Percentiles rank a stretch among this genome's conserved stretches.
Conservation (phyloP, 441 rosid genomes). For the Raphanus hybrid region DNA sequence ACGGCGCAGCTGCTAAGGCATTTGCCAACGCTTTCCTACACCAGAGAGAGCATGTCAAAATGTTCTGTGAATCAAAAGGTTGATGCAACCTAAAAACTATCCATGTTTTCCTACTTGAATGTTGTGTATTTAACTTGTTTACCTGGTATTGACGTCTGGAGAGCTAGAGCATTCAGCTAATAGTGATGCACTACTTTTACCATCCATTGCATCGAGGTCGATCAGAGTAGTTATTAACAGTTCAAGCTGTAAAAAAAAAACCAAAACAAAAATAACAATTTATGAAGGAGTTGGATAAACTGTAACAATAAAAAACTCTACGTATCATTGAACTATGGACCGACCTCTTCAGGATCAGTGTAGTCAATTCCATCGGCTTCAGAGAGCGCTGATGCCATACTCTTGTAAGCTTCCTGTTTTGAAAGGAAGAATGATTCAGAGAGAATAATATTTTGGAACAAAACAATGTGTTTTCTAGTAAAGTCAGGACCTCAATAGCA, state of each 20-base stretch:
- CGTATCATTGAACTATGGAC: background rate
- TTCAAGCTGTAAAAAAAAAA: conserved; percentile 71
- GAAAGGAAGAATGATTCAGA: conserved; percentile 26
- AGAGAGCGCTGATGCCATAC: conserved; percentile 95
- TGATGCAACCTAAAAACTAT: background rate
- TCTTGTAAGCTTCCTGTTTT: conserved; percentile 83
- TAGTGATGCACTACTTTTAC: conserved; percentile 85
- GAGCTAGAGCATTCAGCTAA: conserved; percentile 96
- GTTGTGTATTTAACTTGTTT: background rate
- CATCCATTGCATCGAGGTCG: conserved; percentile 98
- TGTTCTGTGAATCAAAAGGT: background rate
- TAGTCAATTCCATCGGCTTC: conserved; percentile 97
- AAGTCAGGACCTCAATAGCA: conserved; percentile 78
- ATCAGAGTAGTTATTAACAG: conserved; percentile 79
- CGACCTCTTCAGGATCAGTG: conserved; percentile 94
- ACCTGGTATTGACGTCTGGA: conserved; percentile 92
- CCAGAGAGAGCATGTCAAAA: background rate
- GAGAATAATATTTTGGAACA: background rate
- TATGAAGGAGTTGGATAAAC: background rate
- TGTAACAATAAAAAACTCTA: background rate
- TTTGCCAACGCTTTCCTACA: conserved; percentile 87
- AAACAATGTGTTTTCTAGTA: background rate
- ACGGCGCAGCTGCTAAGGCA: conserved; percentile 94
- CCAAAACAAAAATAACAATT: conserved; percentile 1
- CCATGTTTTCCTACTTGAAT: background rate